A percentile compares a stretch with the other conserved stretches of the same genome.
Evolutionary conservation across 305 asterid species (phyloP).

Genomic region (Fraxinus angustifolia): DNA sequence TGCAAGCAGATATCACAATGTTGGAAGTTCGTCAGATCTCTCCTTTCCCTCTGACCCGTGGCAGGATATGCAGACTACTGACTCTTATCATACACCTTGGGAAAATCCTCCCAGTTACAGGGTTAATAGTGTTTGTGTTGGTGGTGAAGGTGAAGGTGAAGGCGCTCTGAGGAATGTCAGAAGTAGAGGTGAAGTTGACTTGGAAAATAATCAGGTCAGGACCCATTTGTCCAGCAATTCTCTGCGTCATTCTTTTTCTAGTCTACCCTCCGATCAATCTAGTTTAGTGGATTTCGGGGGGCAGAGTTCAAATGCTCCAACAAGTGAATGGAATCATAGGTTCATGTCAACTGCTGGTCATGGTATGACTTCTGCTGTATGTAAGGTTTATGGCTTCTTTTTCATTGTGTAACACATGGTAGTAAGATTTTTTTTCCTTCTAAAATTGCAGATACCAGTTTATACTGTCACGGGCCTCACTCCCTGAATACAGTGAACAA

Average conservation of each 20-base stretch:
- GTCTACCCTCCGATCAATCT: slow-evolving; percentile 38
- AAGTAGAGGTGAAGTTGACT: slow-evolving; percentile 51
- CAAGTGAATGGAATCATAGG: slow-evolving; percentile 49
- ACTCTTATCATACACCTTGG: slow-evolving; percentile 47
- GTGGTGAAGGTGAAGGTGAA: slow-evolving; percentile 54
- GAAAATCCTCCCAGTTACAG: slow-evolving; percentile 47
- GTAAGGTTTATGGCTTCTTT: slow-evolving; percentile 36
- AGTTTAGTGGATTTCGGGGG: slow-evolving; percentile 40
- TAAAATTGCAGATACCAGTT: slow-evolving; percentile 46
- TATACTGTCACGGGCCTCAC: slow-evolving; percentile 44
- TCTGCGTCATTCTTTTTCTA: slow-evolving; percentile 33
- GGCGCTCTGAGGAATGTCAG: slow-evolving; percentile 63
- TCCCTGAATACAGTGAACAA: slow-evolving; percentile 32
- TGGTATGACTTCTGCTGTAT: slow-evolving; percentile 45
- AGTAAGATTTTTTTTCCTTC: slow-evolving; percentile 5
- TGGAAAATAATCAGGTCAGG: slow-evolving; percentile 40
- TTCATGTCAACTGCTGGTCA: slow-evolving; percentile 40
- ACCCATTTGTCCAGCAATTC: slow-evolving; percentile 41
- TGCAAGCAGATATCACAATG: slow-evolving; percentile 56
- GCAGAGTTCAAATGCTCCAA: slow-evolving; percentile 42
- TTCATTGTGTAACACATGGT: slow-evolving; percentile 10
- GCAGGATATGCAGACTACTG: slow-evolving; percentile 58
- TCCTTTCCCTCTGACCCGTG: slow-evolving; percentile 48
- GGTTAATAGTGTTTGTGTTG: slow-evolving; percentile 47
- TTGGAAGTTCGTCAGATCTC: slow-evolving; percentile 62